Evolutionary conservation across 805 yeast genomes (phyloP).

Genomic region (Wickerhamiella alocasiicola): DNA sequence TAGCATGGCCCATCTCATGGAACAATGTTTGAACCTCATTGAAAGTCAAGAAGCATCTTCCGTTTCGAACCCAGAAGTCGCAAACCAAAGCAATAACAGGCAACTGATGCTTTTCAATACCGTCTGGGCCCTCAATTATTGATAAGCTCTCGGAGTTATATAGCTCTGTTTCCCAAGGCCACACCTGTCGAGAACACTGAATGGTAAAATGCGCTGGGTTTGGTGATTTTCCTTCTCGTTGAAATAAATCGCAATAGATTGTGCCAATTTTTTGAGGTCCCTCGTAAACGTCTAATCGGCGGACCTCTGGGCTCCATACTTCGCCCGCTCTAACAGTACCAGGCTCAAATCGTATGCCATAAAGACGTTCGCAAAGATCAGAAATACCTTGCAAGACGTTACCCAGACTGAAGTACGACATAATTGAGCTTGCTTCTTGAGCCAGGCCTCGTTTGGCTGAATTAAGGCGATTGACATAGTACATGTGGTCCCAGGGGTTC

Average conservation of each 20-base stretch:
- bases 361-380: slow-evolving; percentile 51
- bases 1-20: slow-evolving; percentile 99
- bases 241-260: slow-evolving; percentile 78
- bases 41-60: slow-evolving; percentile 49
- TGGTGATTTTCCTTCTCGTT: slow-evolving; percentile 59
- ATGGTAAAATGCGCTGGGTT: slow-evolving; percentile 94
- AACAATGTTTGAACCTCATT: slow-evolving; percentile 85
- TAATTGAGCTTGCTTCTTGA: slow-evolving; percentile 25
- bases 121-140: slow-evolving; percentile 18
- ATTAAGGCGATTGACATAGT: slow-evolving; percentile 30
- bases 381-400: slow-evolving; percentile 76
- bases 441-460: slow-evolving; percentile 25
- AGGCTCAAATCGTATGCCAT: slow-evolving; percentile 67
- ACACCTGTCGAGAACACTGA: slow-evolving; percentile 74
- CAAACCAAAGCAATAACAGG: slow-evolving; percentile 88
- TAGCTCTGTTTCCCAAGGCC: slow-evolving; percentile 17
- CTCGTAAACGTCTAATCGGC: slow-evolving; percentile 64
- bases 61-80: slow-evolving; percentile 40
- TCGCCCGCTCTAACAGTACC: slow-evolving; percentile 55
- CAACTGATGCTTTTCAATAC: slow-evolving; percentile 51
- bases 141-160: slow-evolving; percentile 9
- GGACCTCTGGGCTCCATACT: slow-evolving; percentile 78
- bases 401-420: slow-evolving; percentile 67
- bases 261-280: slow-evolving; percentile 57
- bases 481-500: slow-evolving; percentile 91